Evolutionary conservation across 225 moss, liverwort and hornwort species (phyloP).

Genomic region (Straminergon stramineum): DNA sequence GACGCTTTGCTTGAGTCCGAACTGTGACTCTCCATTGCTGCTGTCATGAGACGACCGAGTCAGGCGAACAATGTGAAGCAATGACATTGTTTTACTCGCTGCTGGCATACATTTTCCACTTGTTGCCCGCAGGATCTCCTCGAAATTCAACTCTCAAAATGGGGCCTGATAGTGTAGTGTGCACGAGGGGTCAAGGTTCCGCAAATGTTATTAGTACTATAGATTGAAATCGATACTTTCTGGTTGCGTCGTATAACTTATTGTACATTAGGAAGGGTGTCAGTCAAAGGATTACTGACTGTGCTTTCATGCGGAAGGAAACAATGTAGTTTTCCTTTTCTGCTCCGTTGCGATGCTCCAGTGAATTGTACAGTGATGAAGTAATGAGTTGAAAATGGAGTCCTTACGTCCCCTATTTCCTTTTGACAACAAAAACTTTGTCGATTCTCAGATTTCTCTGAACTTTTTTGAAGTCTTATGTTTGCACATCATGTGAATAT

Average conservation of each 20-base stretch:
- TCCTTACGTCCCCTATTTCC: neutral
- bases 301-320: neutral
- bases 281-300: constrained; percentile 3
- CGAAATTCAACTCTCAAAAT: neutral
- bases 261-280: neutral
- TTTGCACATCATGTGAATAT: neutral
- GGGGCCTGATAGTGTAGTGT: neutral
- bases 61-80: neutral
- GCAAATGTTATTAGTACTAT: neutral
- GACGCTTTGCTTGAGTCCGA: constrained; percentile 3
- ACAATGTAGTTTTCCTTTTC: neutral
- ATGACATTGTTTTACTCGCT: neutral
- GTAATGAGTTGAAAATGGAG: neutral
- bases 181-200: neutral
- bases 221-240: neutral
- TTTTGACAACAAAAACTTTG: neutral
- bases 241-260: neutral
- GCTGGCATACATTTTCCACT: neutral
- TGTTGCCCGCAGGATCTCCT: neutral
- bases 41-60: neutral
- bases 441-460: neutral
- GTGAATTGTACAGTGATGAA: constrained; percentile 4
- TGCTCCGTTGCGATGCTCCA: neutral
- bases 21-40: constrained; percentile 8
- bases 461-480: neutral